Evolutionary conservation across 2,329 filamentous ascomycete genomes (phyloP).

Genomic region (Colletotrichum australisinense): DNA sequence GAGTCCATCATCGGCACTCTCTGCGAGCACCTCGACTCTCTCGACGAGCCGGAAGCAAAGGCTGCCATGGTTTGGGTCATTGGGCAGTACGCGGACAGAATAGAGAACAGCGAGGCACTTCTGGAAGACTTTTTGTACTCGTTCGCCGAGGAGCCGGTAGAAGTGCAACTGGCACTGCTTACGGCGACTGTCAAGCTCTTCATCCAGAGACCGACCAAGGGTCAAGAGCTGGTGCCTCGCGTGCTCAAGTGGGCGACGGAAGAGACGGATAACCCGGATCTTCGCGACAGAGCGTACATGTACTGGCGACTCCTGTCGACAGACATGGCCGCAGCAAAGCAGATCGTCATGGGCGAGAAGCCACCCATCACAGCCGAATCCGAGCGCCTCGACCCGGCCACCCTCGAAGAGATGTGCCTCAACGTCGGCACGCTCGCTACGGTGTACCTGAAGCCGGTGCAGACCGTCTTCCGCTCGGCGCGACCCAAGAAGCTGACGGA

Average conservation of each 20-base stretch:
- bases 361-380: conserved; percentile 96
- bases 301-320: conserved; percentile 98
- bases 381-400: conserved; percentile 90
- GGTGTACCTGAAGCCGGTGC: conserved; percentile 97
- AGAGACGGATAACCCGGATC: conserved; percentile 98
- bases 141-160: conserved; percentile 93
- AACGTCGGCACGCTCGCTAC: conserved; percentile 96
- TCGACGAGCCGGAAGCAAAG: conserved; percentile 98
- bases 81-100: conserved; percentile 95
- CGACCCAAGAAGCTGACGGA: conserved; percentile 83
- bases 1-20: conserved; percentile 96
- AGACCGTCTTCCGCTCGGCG: conserved; percentile 94
- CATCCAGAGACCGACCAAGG: conserved; percentile 95
- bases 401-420: conserved; percentile 96
- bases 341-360: conserved; percentile 97
- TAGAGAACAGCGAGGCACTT: conserved; percentile 94
- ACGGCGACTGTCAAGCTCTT: conserved; percentile 98
- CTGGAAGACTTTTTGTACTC: conserved; percentile 95
- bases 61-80: conserved; percentile 99
- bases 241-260: conserved; percentile 99
- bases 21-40: conserved; percentile 94
- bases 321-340: conserved; percentile 86
- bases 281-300: conserved; percentile 97
- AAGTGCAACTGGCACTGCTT: conserved; percentile 93
- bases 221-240: conserved; percentile 90